Conservation (phyloP, 495 filamentous ascomycete genomes). For the Hypoxylon cercidicola region DNA sequence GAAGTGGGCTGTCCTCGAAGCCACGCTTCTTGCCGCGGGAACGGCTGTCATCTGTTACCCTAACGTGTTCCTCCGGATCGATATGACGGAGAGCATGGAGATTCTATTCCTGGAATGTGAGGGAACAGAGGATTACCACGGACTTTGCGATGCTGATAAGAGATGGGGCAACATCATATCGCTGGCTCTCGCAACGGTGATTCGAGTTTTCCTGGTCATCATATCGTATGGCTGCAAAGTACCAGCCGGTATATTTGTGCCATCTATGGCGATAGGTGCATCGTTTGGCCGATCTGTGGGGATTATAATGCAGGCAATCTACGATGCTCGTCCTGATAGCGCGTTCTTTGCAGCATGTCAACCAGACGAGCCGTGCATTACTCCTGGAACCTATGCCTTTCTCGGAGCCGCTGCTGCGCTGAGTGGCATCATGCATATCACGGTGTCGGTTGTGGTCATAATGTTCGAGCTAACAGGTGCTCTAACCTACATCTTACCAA, state of each 20-base stretch:
- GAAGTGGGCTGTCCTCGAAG: slow-evolving; percentile 87
- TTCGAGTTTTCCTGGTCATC: slow-evolving; percentile 87
- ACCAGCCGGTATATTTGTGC: slow-evolving; percentile 95
- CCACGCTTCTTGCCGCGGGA: slow-evolving; percentile 79
- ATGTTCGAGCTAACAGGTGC: slow-evolving; percentile 98
- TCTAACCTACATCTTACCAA: slow-evolving; percentile 93
- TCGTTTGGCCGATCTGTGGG: slow-evolving; percentile 94
- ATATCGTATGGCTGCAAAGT: slow-evolving; percentile 99
- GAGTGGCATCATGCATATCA: slow-evolving; percentile 98
- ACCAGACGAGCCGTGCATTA: slow-evolving; percentile 95
- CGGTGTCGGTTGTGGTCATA: slow-evolving; percentile 94
- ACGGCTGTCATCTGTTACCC: slow-evolving; percentile 95
- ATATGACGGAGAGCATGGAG: slow-evolving; percentile 99
- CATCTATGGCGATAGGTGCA: slow-evolving; percentile 96
- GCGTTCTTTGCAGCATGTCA: slow-evolving; percentile 87
- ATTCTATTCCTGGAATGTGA: slow-evolving; percentile 96
- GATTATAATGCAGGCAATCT: slow-evolving; percentile 89
- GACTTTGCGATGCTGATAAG: slow-evolving; percentile 83
- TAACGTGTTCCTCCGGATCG: slow-evolving; percentile 94
- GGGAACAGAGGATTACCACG: slow-evolving; percentile 89
- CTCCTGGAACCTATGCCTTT: slow-evolving; percentile 95
- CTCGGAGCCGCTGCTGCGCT: slow-evolving; percentile 92
- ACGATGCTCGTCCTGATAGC: slow-evolving; percentile 83
- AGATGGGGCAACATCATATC: slow-evolving; percentile 85
- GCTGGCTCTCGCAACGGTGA: slow-evolving; percentile 78